phyloP scores from a whole-genome alignment of 441 rosid species.

The Syzygium malaccense region DNA sequence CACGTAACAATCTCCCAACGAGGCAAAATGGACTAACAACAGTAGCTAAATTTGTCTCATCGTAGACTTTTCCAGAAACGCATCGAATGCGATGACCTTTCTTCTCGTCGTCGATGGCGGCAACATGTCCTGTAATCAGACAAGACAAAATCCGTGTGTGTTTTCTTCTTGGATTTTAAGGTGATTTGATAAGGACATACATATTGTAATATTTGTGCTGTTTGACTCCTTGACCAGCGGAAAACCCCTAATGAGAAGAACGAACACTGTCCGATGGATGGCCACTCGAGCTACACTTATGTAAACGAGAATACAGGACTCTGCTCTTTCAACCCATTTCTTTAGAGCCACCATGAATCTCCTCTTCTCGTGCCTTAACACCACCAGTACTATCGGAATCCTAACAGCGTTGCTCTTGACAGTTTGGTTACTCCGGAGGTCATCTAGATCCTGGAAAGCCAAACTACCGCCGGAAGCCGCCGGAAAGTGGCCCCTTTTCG shows the following conservation, averaged over 20 bases:
- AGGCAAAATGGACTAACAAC: background rate
- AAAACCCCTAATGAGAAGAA: too few species aligned
- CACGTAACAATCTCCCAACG: background rate
- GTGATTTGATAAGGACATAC: background rate
- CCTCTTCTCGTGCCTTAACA: constrained; percentile 22
- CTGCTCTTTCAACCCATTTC: background rate
- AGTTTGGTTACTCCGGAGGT: background rate
- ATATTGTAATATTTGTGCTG: too few species aligned
- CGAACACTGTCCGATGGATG: too few species aligned
- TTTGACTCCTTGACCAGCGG: too few species aligned
- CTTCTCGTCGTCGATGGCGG: background rate
- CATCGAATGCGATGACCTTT: background rate
- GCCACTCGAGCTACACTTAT: too few species aligned
- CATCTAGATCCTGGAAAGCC: constrained; percentile 1
- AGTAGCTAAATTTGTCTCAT: background rate
- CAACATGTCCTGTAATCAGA: background rate
- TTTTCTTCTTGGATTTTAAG: background rate
- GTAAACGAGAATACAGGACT: background rate
- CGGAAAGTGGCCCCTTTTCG: constrained; percentile 45
- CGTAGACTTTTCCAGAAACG: background rate
- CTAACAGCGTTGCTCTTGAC: background rate
- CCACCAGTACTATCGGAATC: background rate
- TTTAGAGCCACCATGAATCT: background rate
- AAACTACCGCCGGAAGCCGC: constrained; percentile 26
- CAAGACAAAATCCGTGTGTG: background rate